These are phyloP conservation scores for Hanseniaspora jakobsenii DNA, from an alignment of 805 yeast species.

Conservation along the genomic window DNA sequence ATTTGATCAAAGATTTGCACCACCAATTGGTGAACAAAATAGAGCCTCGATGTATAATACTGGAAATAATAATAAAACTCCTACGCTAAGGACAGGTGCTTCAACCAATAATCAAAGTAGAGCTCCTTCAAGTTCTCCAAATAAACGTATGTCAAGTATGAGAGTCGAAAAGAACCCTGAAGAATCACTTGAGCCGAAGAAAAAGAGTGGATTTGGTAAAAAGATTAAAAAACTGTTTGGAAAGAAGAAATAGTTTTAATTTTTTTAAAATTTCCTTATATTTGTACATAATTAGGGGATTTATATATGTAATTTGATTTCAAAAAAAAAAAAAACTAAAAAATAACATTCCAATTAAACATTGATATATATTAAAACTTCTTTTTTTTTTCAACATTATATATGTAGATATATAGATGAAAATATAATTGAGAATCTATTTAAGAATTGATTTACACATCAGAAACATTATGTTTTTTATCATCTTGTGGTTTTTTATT, in stretches of 20 bases:
- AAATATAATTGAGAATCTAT: no score
- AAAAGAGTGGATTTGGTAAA: slow-evolving; percentile 27
- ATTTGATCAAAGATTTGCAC: no score
- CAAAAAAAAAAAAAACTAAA: no score
- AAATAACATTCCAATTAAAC: no score
- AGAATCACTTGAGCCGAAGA: slow-evolving; percentile 22
- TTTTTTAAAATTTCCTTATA: no score
- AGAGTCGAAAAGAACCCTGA: no score
- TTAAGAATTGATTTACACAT: neutral
- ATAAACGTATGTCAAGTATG: neutral
- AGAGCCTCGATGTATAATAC: no score
- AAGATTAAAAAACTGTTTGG: slow-evolving; percentile 35
- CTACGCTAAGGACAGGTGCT: neutral
- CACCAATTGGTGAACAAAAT: no score
- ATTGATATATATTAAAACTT: no score
- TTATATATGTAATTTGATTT: no score
- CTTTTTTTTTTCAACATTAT: neutral
- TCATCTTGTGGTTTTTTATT: neutral
- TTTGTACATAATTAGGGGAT: no score
- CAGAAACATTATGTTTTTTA: neutral
- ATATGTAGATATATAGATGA: no score
- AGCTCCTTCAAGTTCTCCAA: neutral
- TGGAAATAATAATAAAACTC: neutral
- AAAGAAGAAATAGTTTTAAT: slow-evolving; percentile 26
- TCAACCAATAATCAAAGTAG: neutral